Conservation (phyloP, 148 eudicot species). For the Heliamphora exappendiculata region DNA sequence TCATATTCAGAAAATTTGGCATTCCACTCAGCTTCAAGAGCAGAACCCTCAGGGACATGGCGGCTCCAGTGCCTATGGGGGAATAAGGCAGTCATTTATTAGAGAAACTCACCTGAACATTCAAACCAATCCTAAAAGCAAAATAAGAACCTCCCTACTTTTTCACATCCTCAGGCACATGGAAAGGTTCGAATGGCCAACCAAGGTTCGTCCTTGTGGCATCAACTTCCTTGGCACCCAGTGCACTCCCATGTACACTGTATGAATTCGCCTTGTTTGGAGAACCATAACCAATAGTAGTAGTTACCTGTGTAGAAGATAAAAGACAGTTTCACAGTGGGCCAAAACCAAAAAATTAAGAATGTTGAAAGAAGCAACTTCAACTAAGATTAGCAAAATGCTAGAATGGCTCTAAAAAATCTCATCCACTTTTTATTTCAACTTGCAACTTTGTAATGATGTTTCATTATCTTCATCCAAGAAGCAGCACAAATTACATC, state of each 20-base stretch:
- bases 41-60: constrained; percentile 76
- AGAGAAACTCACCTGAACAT: neutral
- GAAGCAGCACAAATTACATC: neutral
- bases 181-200: constrained; percentile 96
- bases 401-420: neutral
- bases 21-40: constrained; percentile 91
- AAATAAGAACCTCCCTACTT: constrained; percentile 32
- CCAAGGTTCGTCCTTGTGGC: constrained; percentile 92
- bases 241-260: constrained; percentile 92
- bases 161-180: constrained; percentile 92
- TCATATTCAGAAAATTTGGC: constrained; percentile 81
- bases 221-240: constrained; percentile 93
- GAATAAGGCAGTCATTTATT: neutral
- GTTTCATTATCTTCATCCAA: neutral
- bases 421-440: neutral
- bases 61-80: constrained; percentile 91
- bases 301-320: constrained; percentile 59
- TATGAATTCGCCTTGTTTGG: constrained; percentile 97
- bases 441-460: neutral
- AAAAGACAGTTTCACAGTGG: neutral
- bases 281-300: constrained; percentile 94
- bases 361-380: neutral
- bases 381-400: neutral
- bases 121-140: neutral
- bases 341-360: neutral